Base-by-base conservation (phyloP, 331 rosid species). In the Erythrophleum ivorense region DNA sequence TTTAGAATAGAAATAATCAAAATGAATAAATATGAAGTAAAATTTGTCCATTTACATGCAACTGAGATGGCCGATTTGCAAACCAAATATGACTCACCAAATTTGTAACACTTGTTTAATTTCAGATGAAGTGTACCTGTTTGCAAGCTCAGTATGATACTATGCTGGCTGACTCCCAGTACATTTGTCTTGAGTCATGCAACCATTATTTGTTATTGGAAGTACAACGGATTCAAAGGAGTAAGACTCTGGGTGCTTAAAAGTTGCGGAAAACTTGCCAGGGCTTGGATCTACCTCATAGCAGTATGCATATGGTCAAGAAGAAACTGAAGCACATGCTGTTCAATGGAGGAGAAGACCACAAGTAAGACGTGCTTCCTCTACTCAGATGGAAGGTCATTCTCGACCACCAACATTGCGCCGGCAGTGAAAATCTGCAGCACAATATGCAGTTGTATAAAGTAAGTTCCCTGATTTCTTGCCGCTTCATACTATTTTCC, bases 391-490 rank as follows among this genome's bases (percentile, higher is more conserved):
- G 50, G 29, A 65, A 29, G 71, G 24, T 65, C 55, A 55, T 58
- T 73, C 78, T 79, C 78, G 49, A 71, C 63, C 58, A 40, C 55
- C 80, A 77, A 76, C 50, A 15, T 36, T 64, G 63, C 1, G 57
- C 74, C 66, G 4, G 62, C 40, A 11, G 65, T 21, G 75, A 81
- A 38, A 54, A 86, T 86, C 85, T 86, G 83, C 87, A 83, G 80
- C 54, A 76, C 13, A 71, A 76, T 45, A 54, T 45, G 86, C 64
- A 76, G 59, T 50, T 58, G 41, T 19, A 10, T 40, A 21, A 72
- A 77, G 45, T 72, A 43, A 77, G 85, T 80, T 82, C 54, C 57
- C 46, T 58, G 71, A 34, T 53, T 65, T 64, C 58, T 19, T 59
- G 57, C n/a, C 63, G 65, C 40, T 24, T 10, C 66, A 34, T 36